Base-by-base conservation (phyloP, 225 moss, liverwort and hornwort genomes). In the Lunularia cruciata region DNA sequence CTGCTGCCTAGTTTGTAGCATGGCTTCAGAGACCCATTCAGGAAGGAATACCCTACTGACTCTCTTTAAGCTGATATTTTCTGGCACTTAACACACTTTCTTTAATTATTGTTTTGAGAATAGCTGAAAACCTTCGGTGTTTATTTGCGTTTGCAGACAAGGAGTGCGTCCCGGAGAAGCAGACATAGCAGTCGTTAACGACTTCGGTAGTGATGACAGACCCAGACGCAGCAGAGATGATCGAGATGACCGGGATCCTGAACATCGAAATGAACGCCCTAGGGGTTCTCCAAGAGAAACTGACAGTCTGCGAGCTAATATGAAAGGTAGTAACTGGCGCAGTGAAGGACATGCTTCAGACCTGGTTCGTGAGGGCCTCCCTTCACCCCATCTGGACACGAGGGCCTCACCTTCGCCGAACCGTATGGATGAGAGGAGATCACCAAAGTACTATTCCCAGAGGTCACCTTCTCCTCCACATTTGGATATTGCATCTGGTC, bases 381-480 rank as follows among this genome's bases (percentile, higher is more conserved):
- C 72, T 30, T 80, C 81, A 38, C 77, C 81, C 46, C 73, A 59
- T 28, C 73, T 55, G 43, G 74, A 77, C 30, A 55, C 66, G n/a
- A 74, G 76, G 31, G 56, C 70, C 27, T 82, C 81, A 52, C 77
- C 81, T 36, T 76, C 76, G 45, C 75, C 80, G 56, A 73, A 76
- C 39, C 58, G 43, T 20, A 63, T 60, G 25, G 81, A 76, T 53
- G 81, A 81, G 27, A 72, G 72, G 13, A 68, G 71, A 57, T 82
- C 81, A 3, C 81, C 77, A 60, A 73, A 56, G 18, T 77, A 74
- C 53, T 28, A 19, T 48, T 73, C 69, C 28, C 74, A 77, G 31
- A 74, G 77, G 57, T 74, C 77, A 39, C 70, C 69, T 38, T 81
- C 73, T 38, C 65, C 77, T 47, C 69, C 69, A 3, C 77, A 74